A percentile compares a stretch with the other conserved stretches of the same genome.
phyloP scores from a whole-genome alignment of 2,329 filamentous ascomycete genomes.

The Lachnellula arida region DNA sequence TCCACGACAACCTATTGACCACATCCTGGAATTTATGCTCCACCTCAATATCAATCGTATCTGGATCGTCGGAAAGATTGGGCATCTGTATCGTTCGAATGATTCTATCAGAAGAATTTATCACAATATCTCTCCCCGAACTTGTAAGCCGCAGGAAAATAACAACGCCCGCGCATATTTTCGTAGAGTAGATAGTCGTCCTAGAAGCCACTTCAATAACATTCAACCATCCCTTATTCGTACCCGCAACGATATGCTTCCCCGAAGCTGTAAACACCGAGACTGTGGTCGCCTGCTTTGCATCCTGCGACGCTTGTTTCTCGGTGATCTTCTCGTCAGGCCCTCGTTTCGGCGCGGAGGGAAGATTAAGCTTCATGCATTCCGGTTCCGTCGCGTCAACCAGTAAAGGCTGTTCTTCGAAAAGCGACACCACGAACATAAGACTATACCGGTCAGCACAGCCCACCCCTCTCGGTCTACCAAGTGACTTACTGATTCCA shows the following conservation, averaged over 20 bases:
- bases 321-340: conserved; percentile 68
- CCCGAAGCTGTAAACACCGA: conserved; percentile 83
- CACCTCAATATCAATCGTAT: conserved; percentile 82
- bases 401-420: conserved; percentile 86
- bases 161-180: conserved; percentile 81
- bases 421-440: conserved; percentile 84
- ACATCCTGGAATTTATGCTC: conserved; percentile 99
- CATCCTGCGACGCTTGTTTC: conserved; percentile 86
- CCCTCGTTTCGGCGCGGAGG: conserved; percentile 74
- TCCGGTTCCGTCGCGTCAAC: conserved; percentile 71
- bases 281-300: conserved; percentile 91
- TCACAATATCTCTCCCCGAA: conserved; percentile 80
- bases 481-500: conserved; percentile 65
- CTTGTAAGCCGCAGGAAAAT: conserved; percentile 79
- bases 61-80: conserved; percentile 67
- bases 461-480: not conserved
- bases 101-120: conserved; percentile 92
- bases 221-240: conserved; percentile 93
- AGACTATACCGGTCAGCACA: conserved; percentile 46
- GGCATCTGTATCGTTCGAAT: conserved; percentile 90
- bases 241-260: conserved; percentile 85
- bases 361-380: conserved; percentile 70
- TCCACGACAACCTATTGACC: conserved; percentile 93
- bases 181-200: conserved; percentile 83
- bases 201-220: conserved; percentile 81